Evolutionary conservation across 768 basidiomycete genomes (phyloP).

Genomic region (Kondoa subrosea): DNA sequence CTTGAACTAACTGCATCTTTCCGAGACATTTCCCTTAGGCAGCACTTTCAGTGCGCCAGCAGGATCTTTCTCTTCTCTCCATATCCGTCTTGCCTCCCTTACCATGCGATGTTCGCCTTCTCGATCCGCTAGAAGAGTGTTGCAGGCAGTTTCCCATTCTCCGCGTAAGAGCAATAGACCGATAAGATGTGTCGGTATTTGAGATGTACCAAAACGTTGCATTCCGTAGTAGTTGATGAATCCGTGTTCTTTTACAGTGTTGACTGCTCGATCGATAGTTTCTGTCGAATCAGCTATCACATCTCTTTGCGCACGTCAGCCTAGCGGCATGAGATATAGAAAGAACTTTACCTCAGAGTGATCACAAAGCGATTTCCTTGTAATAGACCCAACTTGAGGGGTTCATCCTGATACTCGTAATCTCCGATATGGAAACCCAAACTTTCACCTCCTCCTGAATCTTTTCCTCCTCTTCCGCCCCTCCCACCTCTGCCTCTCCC

Average conservation of each 20-base stretch:
- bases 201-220: conserved; percentile 96
- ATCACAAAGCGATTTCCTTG: conserved; percentile 93
- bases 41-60: conserved; percentile 67
- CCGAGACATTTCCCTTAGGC: conserved; percentile 82
- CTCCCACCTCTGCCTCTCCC: conserved; percentile 7
- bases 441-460: conserved; percentile 43
- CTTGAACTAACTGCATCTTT: conserved; percentile 44
- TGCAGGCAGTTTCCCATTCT: conserved; percentile 75
- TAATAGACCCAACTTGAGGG: conserved; percentile 82
- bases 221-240: conserved; percentile 98
- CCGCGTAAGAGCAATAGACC: conserved; percentile 75
- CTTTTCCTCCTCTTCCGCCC: conserved; percentile 32
- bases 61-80: conserved; percentile 62
- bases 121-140: conserved; percentile 60
- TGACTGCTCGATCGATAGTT: conserved; percentile 56
- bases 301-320: conserved; percentile 42
- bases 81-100: conserved; percentile 65
- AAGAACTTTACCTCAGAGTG: conserved; percentile 74
- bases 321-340: not conserved
- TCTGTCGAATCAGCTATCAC: conserved; percentile 60
- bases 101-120: conserved; percentile 70
- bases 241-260: conserved; percentile 59
- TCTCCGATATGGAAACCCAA: conserved; percentile 71
- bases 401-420: conserved; percentile 61
- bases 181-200: conserved; percentile 85